Evolutionary conservation across 108 stramenopile genomes (phyloP), one percentile per base, ranked within the genome.

Genomic region (Pseudonitzschia pungens): DNA sequence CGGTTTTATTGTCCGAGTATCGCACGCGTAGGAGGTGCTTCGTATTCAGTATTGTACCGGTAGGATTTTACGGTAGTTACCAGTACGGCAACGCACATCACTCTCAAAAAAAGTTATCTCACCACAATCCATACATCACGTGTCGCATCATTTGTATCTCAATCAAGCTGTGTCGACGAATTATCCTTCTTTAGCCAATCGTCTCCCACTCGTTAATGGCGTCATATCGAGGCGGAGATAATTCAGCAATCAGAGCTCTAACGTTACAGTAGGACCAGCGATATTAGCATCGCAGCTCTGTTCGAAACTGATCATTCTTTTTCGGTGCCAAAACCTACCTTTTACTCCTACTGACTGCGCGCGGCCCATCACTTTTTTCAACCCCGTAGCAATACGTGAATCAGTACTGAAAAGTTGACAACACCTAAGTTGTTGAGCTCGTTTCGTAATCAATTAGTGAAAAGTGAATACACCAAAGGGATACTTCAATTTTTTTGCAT

Each of bases 301-400:
- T 48, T 14, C 10, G 5, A 12, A 48, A 12, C 14, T 10, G 45
- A 48, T 48, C 45, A 11, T 8, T 48, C 45, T 48, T 18, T 14
- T 14, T 48, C 36, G 10, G 45, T 48, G 3, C 18, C 16, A 4
- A 4, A 10, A 48, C 45, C 45, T 36, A 36, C 36, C 45, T 48
- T 48, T 14, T 18, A 18, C 18, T n/a, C n/a, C n/a, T 48, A 18
- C 45, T 14, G 45, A 48, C 5, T 18, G 45, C 54, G 54, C 54
- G 54, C 54, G 4, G 29, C 36, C 60, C 60, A 62, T 62, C 60
- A 62, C 31, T 62, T 68, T 68, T n/a, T 68, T 56, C 28, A 54
- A 41, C 36, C 28, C 8, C 71, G 71, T 72, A 62, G 44, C 42
- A 62, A 41, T 72, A 72, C 71, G 71, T 72, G 8, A 7, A 31